These are phyloP conservation scores for Ramaria sp. DNA, from an alignment of 768 basidiomycete species.

Conservation along the genomic window DNA sequence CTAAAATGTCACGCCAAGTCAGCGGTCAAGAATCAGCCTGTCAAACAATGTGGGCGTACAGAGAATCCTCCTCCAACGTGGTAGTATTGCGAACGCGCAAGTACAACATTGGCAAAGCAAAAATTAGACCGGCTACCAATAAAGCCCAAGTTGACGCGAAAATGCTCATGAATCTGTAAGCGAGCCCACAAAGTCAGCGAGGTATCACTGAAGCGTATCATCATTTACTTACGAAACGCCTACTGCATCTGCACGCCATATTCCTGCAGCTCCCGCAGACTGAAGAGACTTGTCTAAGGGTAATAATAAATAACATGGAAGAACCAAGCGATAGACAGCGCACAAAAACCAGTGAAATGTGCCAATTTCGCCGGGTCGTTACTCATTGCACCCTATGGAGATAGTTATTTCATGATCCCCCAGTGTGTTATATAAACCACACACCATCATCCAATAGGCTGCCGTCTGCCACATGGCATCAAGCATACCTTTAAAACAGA, in stretches of 20 bases:
- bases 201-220: neutral
- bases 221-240: slow-evolving; percentile 40
- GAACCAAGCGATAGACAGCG: slow-evolving; percentile 19
- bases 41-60: slow-evolving; percentile 28
- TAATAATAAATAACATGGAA: neutral
- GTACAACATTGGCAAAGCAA: slow-evolving; percentile 66
- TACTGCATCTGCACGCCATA: slow-evolving; percentile 61
- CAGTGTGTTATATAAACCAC: neutral
- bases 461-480: slow-evolving; percentile 84
- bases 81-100: slow-evolving; percentile 54
- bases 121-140: slow-evolving; percentile 50
- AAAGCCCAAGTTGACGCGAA: slow-evolving; percentile 70
- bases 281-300: slow-evolving; percentile 58
- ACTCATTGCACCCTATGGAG: slow-evolving; percentile 56
- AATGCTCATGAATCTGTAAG: slow-evolving; percentile 47
- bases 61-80: slow-evolving; percentile 37
- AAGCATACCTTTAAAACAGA: slow-evolving; percentile 66
- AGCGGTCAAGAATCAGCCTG: neutral
- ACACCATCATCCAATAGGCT: slow-evolving; percentile 62
- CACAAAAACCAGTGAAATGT: slow-evolving; percentile 74
- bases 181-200: neutral
- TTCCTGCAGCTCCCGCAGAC: slow-evolving; percentile 63
- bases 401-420: neutral
- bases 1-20: slow-evolving; percentile 5
- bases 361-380: slow-evolving; percentile 74